Evolutionary conservation across 495 filamentous ascomycete species (phyloP).

Genomic region (Penicillium paradoxum): DNA sequence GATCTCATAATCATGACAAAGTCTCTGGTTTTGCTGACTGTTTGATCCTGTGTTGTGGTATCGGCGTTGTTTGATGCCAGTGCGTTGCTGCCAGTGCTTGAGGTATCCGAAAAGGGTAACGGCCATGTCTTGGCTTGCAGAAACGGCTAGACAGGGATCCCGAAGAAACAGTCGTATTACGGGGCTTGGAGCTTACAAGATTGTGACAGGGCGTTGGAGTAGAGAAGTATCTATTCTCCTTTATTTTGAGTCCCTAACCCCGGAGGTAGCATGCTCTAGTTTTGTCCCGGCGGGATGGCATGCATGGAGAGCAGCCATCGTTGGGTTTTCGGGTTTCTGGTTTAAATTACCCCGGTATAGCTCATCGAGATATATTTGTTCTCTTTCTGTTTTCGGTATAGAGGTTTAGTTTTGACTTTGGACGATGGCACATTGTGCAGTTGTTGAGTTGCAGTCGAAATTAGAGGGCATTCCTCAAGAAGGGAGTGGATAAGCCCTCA

Average conservation of each 20-base stretch:
- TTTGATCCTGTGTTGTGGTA: not conserved
- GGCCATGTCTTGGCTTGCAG: slow-evolving; percentile 1
- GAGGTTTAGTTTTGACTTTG: too few relatives aligned
- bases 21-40: not conserved
- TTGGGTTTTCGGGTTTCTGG: not conserved
- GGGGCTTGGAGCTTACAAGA: not conserved
- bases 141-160: not conserved
- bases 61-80: not conserved
- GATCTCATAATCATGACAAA: slow-evolving; percentile 5
- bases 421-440: too few relatives aligned
- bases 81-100: not conserved
- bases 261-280: not conserved
- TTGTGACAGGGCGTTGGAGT: not conserved
- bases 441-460: too few relatives aligned
- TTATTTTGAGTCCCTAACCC: not conserved
- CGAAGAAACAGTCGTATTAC: not conserved
- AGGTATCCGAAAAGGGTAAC: not conserved
- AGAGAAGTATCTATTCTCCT: not conserved
- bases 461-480: too few relatives aligned
- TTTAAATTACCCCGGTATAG: not conserved
- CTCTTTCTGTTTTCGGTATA: not conserved
- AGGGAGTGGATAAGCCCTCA: too few relatives aligned
- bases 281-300: not conserved
- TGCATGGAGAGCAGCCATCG: not conserved
- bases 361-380: not conserved